A percentile compares a stretch with the other conserved stretches of the same genome.
Evolutionary conservation across 257 asterid species (phyloP).

Genomic region (Schizonepeta tenuifolia): DNA sequence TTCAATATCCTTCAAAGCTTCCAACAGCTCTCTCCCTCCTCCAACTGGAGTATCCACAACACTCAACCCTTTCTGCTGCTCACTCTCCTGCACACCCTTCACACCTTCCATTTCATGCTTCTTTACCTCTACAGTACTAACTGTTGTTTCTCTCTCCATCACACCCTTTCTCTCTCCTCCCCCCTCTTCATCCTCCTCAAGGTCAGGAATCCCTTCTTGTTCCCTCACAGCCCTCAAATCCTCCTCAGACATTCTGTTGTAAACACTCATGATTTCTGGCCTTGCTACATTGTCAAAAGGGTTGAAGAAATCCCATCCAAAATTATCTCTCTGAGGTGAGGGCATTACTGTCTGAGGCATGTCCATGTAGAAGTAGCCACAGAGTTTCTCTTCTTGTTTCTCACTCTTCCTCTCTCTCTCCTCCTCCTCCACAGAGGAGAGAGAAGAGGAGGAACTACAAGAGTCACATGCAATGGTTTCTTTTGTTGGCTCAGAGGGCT

Average conservation of each 20-base stretch:
- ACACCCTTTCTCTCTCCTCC: conserved; percentile 43
- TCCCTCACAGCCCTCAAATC: conserved; percentile 86
- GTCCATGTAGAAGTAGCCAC: conserved; percentile 76
- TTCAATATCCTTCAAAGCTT: conserved; percentile 81
- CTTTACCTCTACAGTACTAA: conserved; percentile 30
- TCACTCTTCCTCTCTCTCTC: conserved; percentile 44
- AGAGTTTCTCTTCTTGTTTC: conserved; percentile 41
- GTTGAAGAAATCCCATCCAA: conserved; percentile 96
- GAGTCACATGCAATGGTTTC: conserved; percentile 52
- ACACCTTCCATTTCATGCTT: conserved; percentile 44
- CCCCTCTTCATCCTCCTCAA: conserved; percentile 75
- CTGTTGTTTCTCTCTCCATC: conserved; percentile 33
- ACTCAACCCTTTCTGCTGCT: conserved; percentile 53
- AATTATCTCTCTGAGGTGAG: conserved; percentile 73
- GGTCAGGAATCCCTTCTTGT: conserved; percentile 89
- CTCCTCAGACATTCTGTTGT: conserved; percentile 75
- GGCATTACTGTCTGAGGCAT: conserved; percentile 54
- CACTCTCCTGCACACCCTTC: conserved; percentile 38
- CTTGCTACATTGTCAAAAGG: conserved; percentile 63
- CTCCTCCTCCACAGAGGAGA: conserved; percentile 53
- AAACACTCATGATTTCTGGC: conserved; percentile 61
- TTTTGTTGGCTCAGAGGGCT: conserved; percentile 61
- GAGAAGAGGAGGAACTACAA: conserved; percentile 55
- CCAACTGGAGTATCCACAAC: conserved; percentile 73
- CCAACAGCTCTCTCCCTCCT: conserved; percentile 85